Conservation (phyloP, 305 asterid genomes). For the Ilex paraguariensis region DNA sequence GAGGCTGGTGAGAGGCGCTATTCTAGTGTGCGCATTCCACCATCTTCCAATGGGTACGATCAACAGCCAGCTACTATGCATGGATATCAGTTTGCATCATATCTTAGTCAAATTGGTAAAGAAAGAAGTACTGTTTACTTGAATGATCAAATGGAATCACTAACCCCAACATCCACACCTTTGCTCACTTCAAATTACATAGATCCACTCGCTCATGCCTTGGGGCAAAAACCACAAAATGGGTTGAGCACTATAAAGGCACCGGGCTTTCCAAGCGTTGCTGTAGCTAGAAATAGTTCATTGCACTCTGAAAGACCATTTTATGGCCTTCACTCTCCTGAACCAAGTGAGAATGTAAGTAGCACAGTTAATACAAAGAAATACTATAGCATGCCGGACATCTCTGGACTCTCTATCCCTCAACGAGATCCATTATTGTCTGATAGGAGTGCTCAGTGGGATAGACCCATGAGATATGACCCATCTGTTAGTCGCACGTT, state of each 20-base stretch:
- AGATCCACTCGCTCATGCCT: constrained; percentile 46
- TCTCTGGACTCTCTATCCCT: constrained; percentile 70
- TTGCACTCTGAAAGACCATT: constrained; percentile 50
- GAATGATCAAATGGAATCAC: constrained; percentile 43
- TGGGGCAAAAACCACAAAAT: constrained; percentile 55
- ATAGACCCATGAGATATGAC: constrained; percentile 37
- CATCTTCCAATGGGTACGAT: constrained; percentile 57
- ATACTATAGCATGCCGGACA: constrained; percentile 81
- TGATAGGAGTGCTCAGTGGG: constrained; percentile 37
- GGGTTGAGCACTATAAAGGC: constrained; percentile 55
- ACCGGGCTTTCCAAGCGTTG: constrained; percentile 83
- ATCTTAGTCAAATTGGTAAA: constrained; percentile 41
- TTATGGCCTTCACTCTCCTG: constrained; percentile 44
- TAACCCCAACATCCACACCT: constrained; percentile 35
- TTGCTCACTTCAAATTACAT: constrained; percentile 30
- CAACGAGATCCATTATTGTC: constrained; percentile 34
- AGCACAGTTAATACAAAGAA: constrained; percentile 53
- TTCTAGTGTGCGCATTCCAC: constrained; percentile 24
- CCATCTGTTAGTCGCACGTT: constrained; percentile 37
- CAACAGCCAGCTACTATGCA: constrained; percentile 88
- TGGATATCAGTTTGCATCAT: constrained; percentile 62
- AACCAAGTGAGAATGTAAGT: constrained; percentile 33
- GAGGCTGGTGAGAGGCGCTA: background rate
- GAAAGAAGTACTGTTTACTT: constrained; percentile 42
- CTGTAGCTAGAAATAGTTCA: constrained; percentile 67